These are phyloP conservation scores for Wickerhamomyces bisporus DNA, from an alignment of 805 yeast genomes.

Conservation along the genomic window DNA sequence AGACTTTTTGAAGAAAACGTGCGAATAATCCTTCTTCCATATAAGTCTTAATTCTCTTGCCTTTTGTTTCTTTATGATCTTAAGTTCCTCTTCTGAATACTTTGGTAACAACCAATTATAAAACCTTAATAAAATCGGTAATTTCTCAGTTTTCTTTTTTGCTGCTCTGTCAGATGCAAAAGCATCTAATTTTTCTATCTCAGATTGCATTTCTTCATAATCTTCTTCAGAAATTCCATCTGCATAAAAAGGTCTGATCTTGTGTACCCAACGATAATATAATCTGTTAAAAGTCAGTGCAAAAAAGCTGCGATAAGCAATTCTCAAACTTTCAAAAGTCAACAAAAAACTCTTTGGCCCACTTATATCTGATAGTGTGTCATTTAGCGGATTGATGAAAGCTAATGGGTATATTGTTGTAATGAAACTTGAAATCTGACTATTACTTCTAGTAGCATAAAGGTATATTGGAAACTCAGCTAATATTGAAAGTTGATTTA, in stretches of 20 bases:
- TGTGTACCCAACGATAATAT: conserved; percentile 27
- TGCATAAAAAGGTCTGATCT: conserved; percentile 27
- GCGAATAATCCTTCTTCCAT: conserved; percentile 24
- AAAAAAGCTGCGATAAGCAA: conserved; percentile 10
- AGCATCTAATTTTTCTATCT: conserved; percentile 22
- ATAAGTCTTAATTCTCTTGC: conserved; percentile 23
- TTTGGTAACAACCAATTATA: background rate
- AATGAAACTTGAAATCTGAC: conserved; percentile 1
- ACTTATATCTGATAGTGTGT: background rate
- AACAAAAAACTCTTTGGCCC: conserved; percentile 5
- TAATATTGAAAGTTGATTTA: conserved; percentile 8
- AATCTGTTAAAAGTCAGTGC: conserved; percentile 24
- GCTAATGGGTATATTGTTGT: conserved; percentile 15
- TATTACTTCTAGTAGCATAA: conserved; percentile 15
- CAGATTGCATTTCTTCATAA: conserved; percentile 12
- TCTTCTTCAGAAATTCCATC: conserved; percentile 26
- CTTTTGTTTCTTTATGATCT: background rate
- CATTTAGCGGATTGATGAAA: conserved; percentile 9
- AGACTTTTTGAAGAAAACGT: conserved; percentile 17
- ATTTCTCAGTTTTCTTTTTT: background rate
- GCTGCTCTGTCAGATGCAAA: conserved; percentile 3
- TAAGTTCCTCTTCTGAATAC: conserved; percentile 5
- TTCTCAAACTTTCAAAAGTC: conserved; percentile 6
- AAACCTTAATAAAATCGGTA: background rate
- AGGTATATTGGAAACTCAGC: conserved; percentile 24